Conservation (phyloP, 2,329 filamentous ascomycete species). For the Neonectria ditissima region DNA sequence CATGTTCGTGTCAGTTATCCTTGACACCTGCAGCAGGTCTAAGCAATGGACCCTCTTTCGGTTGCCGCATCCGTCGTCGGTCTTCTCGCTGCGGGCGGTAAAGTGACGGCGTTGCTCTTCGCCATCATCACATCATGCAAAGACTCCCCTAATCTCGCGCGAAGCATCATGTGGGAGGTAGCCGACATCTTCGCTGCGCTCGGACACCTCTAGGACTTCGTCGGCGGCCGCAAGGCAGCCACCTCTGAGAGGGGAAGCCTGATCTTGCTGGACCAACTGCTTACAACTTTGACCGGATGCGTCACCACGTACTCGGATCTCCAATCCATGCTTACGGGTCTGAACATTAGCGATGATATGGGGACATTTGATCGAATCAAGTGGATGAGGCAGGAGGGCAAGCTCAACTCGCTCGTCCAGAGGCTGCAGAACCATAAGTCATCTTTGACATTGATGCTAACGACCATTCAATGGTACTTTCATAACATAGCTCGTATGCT, state of each 20-base stretch:
- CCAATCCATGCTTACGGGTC: not conserved
- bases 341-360: not conserved
- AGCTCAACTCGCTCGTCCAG: not conserved
- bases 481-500: too few relatives aligned
- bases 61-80: not conserved
- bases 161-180: not conserved
- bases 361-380: not conserved
- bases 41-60: not conserved
- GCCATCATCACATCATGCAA: too few relatives aligned
- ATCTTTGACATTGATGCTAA: conserved; percentile 12
- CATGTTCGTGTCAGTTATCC: too few relatives aligned
- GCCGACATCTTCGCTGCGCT: not conserved
- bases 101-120: not conserved
- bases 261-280: conserved; percentile 2
- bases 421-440: conserved; percentile 4
- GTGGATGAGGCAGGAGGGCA: conserved; percentile 6
- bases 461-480: conserved; percentile 6
- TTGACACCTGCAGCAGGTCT: too few relatives aligned
- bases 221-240: not conserved
- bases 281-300: conserved; percentile 10
- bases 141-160: not conserved
- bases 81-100: not conserved
- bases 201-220: not conserved
- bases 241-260: conserved; percentile 1
- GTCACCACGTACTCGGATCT: conserved; percentile 13